Conservation (phyloP, 371 early-diverging fungal species). For the Mortierella sp. region DNA sequence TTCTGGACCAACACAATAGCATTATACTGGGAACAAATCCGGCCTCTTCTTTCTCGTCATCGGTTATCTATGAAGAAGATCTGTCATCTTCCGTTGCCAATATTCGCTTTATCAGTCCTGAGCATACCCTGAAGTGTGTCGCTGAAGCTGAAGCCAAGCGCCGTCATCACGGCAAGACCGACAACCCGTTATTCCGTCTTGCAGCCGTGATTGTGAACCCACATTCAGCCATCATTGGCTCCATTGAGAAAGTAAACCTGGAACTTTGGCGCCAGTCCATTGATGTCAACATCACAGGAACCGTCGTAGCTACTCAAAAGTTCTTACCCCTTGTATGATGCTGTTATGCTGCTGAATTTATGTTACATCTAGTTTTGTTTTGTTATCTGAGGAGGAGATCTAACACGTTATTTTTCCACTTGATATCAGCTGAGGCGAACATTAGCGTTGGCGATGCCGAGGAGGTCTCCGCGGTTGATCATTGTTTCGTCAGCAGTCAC, state of each 20-base stretch:
- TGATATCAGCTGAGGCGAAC: slow-evolving; percentile 33
- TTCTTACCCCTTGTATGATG: slow-evolving; percentile 35
- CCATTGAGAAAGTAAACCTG: slow-evolving; percentile 42
- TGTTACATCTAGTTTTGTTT: too few species aligned
- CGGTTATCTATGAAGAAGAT: slow-evolving; percentile 31
- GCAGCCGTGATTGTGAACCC: slow-evolving; percentile 42
- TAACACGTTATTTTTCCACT: too few species aligned
- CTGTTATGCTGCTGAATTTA: too few species aligned
- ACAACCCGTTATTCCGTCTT: slow-evolving; percentile 29
- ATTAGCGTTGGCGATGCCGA: slow-evolving; percentile 29
- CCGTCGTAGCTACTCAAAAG: slow-evolving; percentile 35
- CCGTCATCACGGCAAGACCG: slow-evolving; percentile 33
- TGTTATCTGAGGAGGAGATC: too few species aligned
- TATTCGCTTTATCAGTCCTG: slow-evolving; percentile 28
- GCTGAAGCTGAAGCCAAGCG: slow-evolving; percentile 30
- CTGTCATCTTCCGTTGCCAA: slow-evolving; percentile 40
- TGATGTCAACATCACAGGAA: slow-evolving; percentile 35
- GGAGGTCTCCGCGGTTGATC: slow-evolving; percentile 36
- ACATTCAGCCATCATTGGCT: slow-evolving; percentile 8
- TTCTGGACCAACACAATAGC: slow-evolving; percentile 35
- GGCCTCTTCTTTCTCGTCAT: not conserved
- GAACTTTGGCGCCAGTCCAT: slow-evolving; percentile 33
- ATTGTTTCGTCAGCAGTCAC: slow-evolving; percentile 35
- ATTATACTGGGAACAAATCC: slow-evolving; percentile 22
- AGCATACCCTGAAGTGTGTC: slow-evolving; percentile 18